Conservation (phyloP, 305 asterid genomes). For the Ruellia speciosa region DNA sequence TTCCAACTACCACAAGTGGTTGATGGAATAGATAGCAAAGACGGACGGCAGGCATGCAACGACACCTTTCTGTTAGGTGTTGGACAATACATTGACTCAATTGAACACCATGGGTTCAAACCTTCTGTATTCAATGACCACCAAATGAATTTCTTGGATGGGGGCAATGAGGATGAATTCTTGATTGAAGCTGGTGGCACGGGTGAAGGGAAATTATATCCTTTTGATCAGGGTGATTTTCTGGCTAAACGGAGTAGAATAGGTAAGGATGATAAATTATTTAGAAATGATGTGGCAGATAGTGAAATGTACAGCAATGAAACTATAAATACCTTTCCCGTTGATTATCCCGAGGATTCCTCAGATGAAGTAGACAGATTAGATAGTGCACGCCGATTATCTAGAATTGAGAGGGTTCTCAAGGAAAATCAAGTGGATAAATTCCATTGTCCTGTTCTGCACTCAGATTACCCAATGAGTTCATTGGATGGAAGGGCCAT, state of each 20-base stretch:
- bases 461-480: slow-evolving; percentile 20
- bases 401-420: slow-evolving; percentile 24
- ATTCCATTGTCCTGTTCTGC: slow-evolving; percentile 17
- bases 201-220: slow-evolving; percentile 26
- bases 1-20: slow-evolving; percentile 22
- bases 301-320: slow-evolving; percentile 21
- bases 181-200: slow-evolving; percentile 25
- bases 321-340: slow-evolving; percentile 11
- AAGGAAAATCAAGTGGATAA: slow-evolving; percentile 24
- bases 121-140: slow-evolving; percentile 22
- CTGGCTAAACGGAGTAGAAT: slow-evolving; percentile 36
- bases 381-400: slow-evolving; percentile 20
- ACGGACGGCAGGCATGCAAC: slow-evolving; percentile 25
- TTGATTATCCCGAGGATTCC: slow-evolving; percentile 21
- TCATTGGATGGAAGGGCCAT: slow-evolving; percentile 25
- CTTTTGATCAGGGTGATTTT: slow-evolving; percentile 24
- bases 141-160: slow-evolving; percentile 23
- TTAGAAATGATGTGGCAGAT: slow-evolving; percentile 24
- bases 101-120: slow-evolving; percentile 21
- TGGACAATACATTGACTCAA: slow-evolving; percentile 21
- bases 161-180: slow-evolving; percentile 25
- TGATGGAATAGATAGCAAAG: slow-evolving; percentile 26
- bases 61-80: slow-evolving; percentile 23
- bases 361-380: slow-evolving; percentile 27
- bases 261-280: slow-evolving; percentile 25